These are phyloP conservation scores for Leucogyrophana mollusca DNA, from an alignment of 768 basidiomycete species.

Conservation along the genomic window DNA sequence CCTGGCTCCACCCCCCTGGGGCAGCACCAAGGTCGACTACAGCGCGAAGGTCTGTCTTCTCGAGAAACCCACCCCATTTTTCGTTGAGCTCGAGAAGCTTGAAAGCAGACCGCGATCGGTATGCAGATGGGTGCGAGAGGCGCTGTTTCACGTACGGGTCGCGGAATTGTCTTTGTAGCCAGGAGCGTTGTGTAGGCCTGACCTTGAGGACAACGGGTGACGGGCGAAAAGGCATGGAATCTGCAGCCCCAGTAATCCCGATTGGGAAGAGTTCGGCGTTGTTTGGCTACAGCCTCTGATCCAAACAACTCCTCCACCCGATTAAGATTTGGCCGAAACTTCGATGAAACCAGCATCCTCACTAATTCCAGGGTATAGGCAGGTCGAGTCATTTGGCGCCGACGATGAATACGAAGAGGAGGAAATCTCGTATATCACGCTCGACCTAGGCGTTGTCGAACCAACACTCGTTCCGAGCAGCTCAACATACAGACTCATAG, in stretches of 20 bases:
- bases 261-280: conserved; percentile 9
- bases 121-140: conserved; percentile 41
- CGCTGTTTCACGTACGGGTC: conserved; percentile 74
- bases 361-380: conserved; percentile 59
- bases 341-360: conserved; percentile 18
- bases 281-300: conserved; percentile 21
- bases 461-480: conserved; percentile 74
- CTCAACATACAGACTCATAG: conserved; percentile 70
- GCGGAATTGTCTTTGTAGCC: conserved; percentile 67
- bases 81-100: conserved; percentile 83
- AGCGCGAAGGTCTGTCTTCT: conserved; percentile 48
- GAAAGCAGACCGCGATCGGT: conserved; percentile 87
- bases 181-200: conserved; percentile 47
- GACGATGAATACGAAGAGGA: conserved; percentile 65
- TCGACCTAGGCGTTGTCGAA: conserved; percentile 71
- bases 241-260: background rate
- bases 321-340: conserved; percentile 1
- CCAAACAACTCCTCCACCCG: conserved; percentile 16
- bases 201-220: conserved; percentile 28
- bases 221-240: conserved; percentile 36
- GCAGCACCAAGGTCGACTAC: conserved; percentile 91
- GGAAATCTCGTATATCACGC: conserved; percentile 64
- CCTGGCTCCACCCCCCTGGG: conserved; percentile 95
- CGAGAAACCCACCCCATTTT: conserved; percentile 51
- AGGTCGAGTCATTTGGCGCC: conserved; percentile 66